Base-by-base conservation (phyloP, 345 rosid genomes). In the Populus euphratica region DNA sequence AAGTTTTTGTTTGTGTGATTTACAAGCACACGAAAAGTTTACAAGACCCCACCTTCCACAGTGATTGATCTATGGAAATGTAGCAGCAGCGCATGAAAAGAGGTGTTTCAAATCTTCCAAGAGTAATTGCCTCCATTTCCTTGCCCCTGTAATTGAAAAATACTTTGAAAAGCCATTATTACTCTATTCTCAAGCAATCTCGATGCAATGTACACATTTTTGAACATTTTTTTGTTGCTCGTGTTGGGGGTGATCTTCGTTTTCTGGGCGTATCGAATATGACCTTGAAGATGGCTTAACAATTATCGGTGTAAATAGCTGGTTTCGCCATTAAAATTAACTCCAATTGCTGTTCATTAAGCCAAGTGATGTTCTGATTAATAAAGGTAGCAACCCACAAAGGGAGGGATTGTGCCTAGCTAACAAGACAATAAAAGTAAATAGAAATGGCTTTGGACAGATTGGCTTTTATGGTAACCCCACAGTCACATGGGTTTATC, bases 401-500 rank as follows among this genome's bases (percentile, higher is more conserved):
- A 18, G 8, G 59, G 20, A 25, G 7, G 12, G 8, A 33, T 33
- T 33, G 36, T 62, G 25, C 23, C 36, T 18, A 56, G 8, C 31
- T 27, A 61, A 17, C 9, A 39, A 36, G 35, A 4, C 6, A 62
- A 4, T 14, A 23, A 38, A 27, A 74, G 29, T 9, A 35, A 54
- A 67, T 20, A 20, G 56, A 69, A 69, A 25, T 41, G 38, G 36
- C 41, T 25, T 17, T 72, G 25, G 50, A 74, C 44, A 59, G 47
- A 71, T 4, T 18, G 59, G 50, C 49, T 47, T 77, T 71, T 35
- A 49, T 12, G 43, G 33, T 18, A 81, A 72, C 85, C 86, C 82
- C 81, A 76, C 83, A 66, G 0, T 65, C 82, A 81, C 84, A 85
- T 85, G 83, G 75, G 41, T 11, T 76, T 79, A 44, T 75, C 36